Evolutionary conservation across 2,329 filamentous ascomycete genomes (phyloP), one percentile per base, ranked within the genome.

Genomic region (Didymella pinodella): DNA sequence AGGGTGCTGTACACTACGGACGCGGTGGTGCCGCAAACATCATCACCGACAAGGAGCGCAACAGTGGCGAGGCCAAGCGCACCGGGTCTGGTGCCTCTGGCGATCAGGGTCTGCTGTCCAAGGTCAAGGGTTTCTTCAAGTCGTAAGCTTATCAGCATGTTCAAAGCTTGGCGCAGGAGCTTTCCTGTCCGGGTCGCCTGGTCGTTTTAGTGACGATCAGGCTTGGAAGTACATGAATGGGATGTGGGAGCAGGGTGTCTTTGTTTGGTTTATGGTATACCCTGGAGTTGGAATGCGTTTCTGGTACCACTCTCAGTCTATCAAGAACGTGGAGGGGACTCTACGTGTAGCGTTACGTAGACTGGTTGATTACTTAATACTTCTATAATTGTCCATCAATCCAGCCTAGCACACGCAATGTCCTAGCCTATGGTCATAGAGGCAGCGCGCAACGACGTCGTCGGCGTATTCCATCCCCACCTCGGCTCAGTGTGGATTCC

Each of bases 21-120:
- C 88, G 91, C 38, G 91, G 91, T 36, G 91, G 91, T 54, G 88
- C 89, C 20, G 90, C 89, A 63, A 94, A 93, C 76, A 78, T 81
- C 47, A 77, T 76, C 54, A 74, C 74, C 51, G 57, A 56, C n/a
- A 51, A 60, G 43, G 74, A 68, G 68, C 76, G 70, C 69, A 77
- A 69, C 67, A 76, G 61, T 65, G 75, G 69, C 7, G 70, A 74
- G 22, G 59, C 50, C 36, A 78, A 79, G 68, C 67, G 65, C 55
- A 63, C 60, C 53, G 65, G 60, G 45, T 59, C 53, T 16, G 66
- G 67, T n/a, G 52, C n/a, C 14, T 54, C 47, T 16, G 38, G 41
- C 43, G 57, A 60, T n/a, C 67, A 70, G 57, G 80, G 80, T 3
- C 70, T 84, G 47, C 77, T 84, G 7, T 82, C 84, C 50, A 84